Evolutionary conservation across 345 rosid genomes (phyloP).

Genomic region (Boechera retrofracta): DNA sequence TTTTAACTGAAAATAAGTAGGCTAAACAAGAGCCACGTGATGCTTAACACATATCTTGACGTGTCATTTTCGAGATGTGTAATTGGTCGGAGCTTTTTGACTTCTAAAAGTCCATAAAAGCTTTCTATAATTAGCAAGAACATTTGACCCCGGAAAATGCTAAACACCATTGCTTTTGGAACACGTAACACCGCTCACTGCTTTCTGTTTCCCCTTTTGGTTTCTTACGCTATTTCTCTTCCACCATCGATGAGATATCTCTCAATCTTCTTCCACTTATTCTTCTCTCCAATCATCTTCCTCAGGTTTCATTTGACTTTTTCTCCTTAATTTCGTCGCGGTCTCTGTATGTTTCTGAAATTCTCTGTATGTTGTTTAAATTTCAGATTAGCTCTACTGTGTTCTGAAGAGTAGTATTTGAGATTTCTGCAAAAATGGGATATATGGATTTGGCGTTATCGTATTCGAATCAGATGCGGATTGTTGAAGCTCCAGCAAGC

Average conservation of each 20-base stretch:
- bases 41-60: no score
- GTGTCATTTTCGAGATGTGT: no score
- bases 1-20: no score
- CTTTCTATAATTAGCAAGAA: conserved; percentile 34
- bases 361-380: neutral
- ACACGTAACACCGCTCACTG: conserved; percentile 25
- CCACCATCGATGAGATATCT: conserved; percentile 3
- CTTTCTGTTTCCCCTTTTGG: conserved; percentile 25
- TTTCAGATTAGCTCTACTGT: neutral
- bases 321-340: neutral
- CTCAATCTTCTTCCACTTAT: neutral
- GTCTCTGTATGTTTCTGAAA: neutral
- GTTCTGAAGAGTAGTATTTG: neutral
- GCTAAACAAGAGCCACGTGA: no score
- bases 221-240: conserved; percentile 19
- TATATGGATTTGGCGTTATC: conserved; percentile 36
- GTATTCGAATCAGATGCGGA: conserved; percentile 35
- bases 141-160: conserved; percentile 15
- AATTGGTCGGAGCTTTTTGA: no score
- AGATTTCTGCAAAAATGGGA: conserved; percentile 34
- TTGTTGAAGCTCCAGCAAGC: conserved; percentile 73
- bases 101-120: no score
- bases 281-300: conserved; percentile 23
- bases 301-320: neutral
- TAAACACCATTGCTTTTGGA: conserved; percentile 11